Evolutionary conservation across 768 basidiomycete genomes (phyloP).

Genomic region (Russula compacta): DNA sequence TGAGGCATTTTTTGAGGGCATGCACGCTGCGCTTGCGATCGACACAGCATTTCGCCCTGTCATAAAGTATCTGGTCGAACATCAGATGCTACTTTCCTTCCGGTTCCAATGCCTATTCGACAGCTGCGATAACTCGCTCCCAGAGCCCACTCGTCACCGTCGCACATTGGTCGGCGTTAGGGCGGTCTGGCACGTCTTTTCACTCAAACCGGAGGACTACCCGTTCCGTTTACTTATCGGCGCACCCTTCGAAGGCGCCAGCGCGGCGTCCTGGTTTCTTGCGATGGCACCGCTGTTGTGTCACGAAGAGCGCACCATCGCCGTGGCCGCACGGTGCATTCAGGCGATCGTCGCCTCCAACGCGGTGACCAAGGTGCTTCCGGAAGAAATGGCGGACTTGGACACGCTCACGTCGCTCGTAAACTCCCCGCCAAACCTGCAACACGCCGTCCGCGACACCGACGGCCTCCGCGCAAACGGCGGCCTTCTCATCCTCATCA

Average conservation of each 20-base stretch:
- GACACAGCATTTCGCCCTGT: neutral
- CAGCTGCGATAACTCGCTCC: neutral
- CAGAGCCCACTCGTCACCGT: neutral
- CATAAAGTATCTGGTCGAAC: neutral
- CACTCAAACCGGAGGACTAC: constrained; percentile 1
- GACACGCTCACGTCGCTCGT: neutral
- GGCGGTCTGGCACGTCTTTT: constrained; percentile 1
- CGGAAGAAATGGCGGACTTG: neutral
- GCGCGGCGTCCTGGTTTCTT: neutral
- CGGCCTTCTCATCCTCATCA: neutral
- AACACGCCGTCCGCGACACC: neutral
- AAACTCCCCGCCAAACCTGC: neutral
- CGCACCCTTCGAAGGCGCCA: constrained; percentile 1
- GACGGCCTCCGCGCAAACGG: constrained; percentile 2
- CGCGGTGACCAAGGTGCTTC: neutral
- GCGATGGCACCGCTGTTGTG: neutral
- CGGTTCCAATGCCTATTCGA: constrained; percentile 5
- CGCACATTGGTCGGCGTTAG: neutral
- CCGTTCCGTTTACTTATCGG: neutral
- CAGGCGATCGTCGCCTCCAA: constrained; percentile 7
- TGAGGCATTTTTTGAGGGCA: neutral
- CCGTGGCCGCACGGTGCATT: neutral
- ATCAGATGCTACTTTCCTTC: constrained; percentile 4
- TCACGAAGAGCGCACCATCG: neutral
- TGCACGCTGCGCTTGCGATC: neutral